Evolutionary conservation across 768 basidiomycete genomes (phyloP).

Genomic region (Leccinum fibrillosum): DNA sequence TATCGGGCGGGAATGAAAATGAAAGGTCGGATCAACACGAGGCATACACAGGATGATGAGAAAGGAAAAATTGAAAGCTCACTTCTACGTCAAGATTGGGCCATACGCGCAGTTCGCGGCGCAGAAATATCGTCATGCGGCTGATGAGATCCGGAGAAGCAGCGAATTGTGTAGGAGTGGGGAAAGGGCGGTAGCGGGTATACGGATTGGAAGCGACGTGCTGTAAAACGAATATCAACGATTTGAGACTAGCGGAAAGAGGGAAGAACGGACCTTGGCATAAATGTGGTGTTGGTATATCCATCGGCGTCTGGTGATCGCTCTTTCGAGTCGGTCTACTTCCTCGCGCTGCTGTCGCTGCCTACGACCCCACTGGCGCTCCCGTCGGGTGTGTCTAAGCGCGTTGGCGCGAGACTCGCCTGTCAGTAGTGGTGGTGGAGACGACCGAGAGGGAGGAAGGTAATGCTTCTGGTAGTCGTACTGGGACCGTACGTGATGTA

Average conservation of each 20-base stretch:
- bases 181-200: conserved; percentile 87
- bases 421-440: conserved; percentile 39
- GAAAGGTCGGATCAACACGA: conserved; percentile 7
- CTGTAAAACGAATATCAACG: conserved; percentile 38
- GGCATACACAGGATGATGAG: background rate
- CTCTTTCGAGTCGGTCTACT: conserved; percentile 69
- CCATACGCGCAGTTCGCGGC: conserved; percentile 89
- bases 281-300: conserved; percentile 78
- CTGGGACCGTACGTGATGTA: conserved; percentile 74
- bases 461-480: conserved; percentile 82
- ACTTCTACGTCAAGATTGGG: conserved; percentile 87
- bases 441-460: conserved; percentile 60
- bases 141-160: conserved; percentile 71
- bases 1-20: conserved; percentile 31
- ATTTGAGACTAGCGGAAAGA: background rate
- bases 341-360: conserved; percentile 50
- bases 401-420: conserved; percentile 26
- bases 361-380: conserved; percentile 56
- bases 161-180: conserved; percentile 81
- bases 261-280: conserved; percentile 63
- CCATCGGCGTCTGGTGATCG: conserved; percentile 72
- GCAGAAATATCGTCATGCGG: conserved; percentile 75
- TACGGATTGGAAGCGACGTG: conserved; percentile 87
- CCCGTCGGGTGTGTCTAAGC: conserved; percentile 33
- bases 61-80: conserved; percentile 17